Evolutionary conservation across 1,139 yeast genomes (phyloP).

Genomic region (Protomyces inouyei): DNA sequence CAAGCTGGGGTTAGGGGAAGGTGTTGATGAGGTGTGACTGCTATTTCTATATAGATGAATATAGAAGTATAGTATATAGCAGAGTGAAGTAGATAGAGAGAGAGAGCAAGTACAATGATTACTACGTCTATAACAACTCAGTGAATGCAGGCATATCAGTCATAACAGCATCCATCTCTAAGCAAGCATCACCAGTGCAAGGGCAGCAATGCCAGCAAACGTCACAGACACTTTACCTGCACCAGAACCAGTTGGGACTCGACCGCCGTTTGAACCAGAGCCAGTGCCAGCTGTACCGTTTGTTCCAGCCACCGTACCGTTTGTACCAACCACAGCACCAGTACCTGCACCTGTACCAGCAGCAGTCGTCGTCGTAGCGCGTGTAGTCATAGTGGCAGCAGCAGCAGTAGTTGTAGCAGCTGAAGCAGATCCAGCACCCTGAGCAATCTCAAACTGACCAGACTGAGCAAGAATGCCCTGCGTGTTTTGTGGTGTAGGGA

Average conservation of each 20-base stretch:
- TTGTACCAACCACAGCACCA: neutral
- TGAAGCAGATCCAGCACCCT: constrained; percentile 1
- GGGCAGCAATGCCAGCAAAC: neutral
- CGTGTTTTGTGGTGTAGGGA: constrained; percentile 5
- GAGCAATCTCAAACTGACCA: constrained; percentile 10
- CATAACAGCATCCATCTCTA: neutral
- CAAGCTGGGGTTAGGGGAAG: neutral
- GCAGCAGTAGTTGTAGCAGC: neutral
- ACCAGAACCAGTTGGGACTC: neutral
- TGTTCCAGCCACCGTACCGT: neutral
- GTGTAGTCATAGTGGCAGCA: neutral
- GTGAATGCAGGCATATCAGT: neutral
- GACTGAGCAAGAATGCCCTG: constrained; percentile 24
- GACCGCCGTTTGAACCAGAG: neutral
- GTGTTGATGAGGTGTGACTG: neutral
- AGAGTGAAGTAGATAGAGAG: neutral
- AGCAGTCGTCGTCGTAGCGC: neutral
- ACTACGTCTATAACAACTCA: neutral
- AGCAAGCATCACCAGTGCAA: neutral
- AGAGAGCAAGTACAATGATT: neutral
- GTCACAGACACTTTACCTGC: neutral
- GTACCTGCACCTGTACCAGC: neutral
- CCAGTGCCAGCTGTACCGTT: neutral
- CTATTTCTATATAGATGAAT: neutral
- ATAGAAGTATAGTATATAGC: neutral